Evolutionary conservation across 257 asterid genomes (phyloP).

Genomic region (Ballota nigra): DNA sequence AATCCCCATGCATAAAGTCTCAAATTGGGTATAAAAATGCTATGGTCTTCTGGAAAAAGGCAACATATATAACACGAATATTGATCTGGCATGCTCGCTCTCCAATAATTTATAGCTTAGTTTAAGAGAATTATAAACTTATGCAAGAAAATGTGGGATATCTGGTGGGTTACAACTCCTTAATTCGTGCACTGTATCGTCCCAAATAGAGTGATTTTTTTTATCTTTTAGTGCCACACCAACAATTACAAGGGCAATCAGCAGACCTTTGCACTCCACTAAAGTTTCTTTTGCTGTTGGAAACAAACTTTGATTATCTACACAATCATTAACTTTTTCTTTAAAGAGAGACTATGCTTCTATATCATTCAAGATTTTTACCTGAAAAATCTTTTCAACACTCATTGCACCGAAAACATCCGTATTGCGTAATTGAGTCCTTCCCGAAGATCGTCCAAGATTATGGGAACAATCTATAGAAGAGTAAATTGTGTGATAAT

Average conservation of each 20-base stretch:
- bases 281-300: too few relatives aligned
- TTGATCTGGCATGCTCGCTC: too few relatives aligned
- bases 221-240: background rate
- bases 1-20: too few relatives aligned
- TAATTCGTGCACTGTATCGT: background rate
- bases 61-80: background rate
- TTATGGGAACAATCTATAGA: slow-evolving; percentile 21
- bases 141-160: background rate
- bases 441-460: slow-evolving; percentile 36
- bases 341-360: too few relatives aligned
- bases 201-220: background rate
- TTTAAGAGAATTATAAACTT: too few relatives aligned
- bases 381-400: background rate
- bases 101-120: too few relatives aligned
- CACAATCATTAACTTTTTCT: too few relatives aligned
- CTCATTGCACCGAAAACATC: slow-evolving; percentile 20
- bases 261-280: too few relatives aligned
- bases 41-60: background rate
- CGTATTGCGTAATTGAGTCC: background rate
- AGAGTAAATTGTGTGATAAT: too few relatives aligned
- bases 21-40: background rate
- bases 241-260: too few relatives aligned
- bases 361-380: background rate
- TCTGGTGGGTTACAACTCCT: background rate
- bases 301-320: too few relatives aligned